Evolutionary conservation across 129 eudicot species (phyloP), one percentile per base, ranked within the genome.

Genomic region (Lactuca saligna): DNA sequence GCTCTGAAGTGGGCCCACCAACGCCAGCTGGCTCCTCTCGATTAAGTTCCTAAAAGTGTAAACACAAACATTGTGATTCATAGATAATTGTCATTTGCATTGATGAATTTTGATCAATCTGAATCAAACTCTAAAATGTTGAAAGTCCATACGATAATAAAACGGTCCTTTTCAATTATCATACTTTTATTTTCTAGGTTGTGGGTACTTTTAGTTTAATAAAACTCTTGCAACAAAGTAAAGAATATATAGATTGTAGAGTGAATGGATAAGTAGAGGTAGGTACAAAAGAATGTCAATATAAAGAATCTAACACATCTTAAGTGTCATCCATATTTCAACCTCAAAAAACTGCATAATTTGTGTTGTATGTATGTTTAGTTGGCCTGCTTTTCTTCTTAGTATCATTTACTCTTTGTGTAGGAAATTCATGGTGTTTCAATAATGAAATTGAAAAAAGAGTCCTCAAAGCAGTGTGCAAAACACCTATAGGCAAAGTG

Each of bases 1-100:
- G 72, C 80, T 90, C 97, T 9, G 84, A 91, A 63, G 60, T 89
- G 44, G 99, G 99, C 53, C 97, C 99, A 48, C 99, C 97, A 65
- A 83, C 72, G 15, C 99, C 99, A 66, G 87, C 85, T 69, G 99
- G 88, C 57, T 94, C 99, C 78, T 87, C 97, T 68, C 96, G 87
- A 69, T 85, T 87, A 25, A 94, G 91, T 68, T 89, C 99, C 99
- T 94, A 84, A 1, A 69, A 59, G 58, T 14, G 54, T 8, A 46
- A 55, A 34, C 6, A 83, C 25, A 11, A 61, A 35, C 38, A 61
- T 73, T 51, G 41, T 48, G 8, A 60, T n/a, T 17, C 61, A 71
- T 14, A 7, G 25, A 34, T 25, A 67, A n/a, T 50, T 25, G 29
- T 25, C 29, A 25, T 25, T 25, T 25, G 29, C 2, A 25, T 0